Conservation (phyloP, 352 stramenopile species). For the Pythium plurisporium region DNA sequence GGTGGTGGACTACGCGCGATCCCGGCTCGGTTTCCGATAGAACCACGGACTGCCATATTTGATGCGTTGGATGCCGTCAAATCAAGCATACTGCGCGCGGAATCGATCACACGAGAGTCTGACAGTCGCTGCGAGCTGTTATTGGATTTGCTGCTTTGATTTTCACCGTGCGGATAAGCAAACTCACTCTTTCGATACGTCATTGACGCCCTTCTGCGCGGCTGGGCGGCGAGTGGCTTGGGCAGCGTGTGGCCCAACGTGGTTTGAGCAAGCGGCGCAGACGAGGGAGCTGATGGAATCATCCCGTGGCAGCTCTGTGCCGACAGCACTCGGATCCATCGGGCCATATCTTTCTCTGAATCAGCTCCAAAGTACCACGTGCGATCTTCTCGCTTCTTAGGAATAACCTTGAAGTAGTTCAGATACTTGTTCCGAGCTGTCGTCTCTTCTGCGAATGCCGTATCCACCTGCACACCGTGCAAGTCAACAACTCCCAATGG, state of each 20-base stretch:
- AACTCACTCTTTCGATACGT: conserved; percentile 13
- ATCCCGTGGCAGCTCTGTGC: conserved; percentile 43
- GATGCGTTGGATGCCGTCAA: conserved; percentile 7
- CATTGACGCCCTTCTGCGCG: background rate
- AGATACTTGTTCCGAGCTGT: conserved; percentile 56
- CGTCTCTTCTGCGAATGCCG: conserved; percentile 49
- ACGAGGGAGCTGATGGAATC: background rate
- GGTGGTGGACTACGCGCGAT: conserved; percentile 1
- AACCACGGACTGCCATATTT: conserved; percentile 17
- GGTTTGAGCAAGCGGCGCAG: background rate
- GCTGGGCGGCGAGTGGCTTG: background rate
- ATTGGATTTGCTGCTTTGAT: conserved; percentile 18
- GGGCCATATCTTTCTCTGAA: conserved; percentile 58
- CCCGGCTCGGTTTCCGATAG: background rate
- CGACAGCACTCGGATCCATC: conserved; percentile 59
- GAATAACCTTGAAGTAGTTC: conserved; percentile 70
- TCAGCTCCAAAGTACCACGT: conserved; percentile 75
- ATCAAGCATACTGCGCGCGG: conserved; percentile 12
- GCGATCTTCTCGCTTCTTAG: conserved; percentile 45
- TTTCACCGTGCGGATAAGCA: background rate
- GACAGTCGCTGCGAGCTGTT: conserved; percentile 10
- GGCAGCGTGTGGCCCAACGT: background rate
- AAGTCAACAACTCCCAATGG: conserved; percentile 67
- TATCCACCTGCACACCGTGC: conserved; percentile 48
- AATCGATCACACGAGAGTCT: conserved; percentile 4